These are phyloP conservation scores for Diospyros lotus DNA, from an alignment of 148 eudicot genomes.

Conservation along the genomic window DNA sequence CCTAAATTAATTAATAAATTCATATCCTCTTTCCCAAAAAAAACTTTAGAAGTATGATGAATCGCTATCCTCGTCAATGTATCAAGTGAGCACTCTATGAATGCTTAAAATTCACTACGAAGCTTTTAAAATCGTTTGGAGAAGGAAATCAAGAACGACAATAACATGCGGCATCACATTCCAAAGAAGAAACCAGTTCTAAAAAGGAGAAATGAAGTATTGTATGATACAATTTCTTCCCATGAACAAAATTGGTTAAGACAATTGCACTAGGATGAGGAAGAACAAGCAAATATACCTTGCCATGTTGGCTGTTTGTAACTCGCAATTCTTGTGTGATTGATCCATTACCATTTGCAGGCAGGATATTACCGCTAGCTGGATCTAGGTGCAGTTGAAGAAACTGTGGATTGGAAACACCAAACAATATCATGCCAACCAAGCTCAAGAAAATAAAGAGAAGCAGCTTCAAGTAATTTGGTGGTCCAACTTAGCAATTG, in stretches of 20 bases:
- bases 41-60: no score
- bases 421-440: slow-evolving; percentile 15
- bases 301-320: slow-evolving; percentile 91
- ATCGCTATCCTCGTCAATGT: no score
- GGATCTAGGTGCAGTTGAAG: slow-evolving; percentile 94
- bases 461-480: neutral
- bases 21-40: no score
- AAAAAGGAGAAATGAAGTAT: no score
- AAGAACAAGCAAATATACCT: slow-evolving; percentile 39
- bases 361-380: slow-evolving; percentile 74
- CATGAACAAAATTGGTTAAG: neutral
- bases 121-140: no score
- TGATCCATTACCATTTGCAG: slow-evolving; percentile 64
- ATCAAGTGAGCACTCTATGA: no score
- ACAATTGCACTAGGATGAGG: neutral
- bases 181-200: no score
- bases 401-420: slow-evolving; percentile 47
- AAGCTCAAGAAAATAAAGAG: neutral
- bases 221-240: no score
- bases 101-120: no score
- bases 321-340: slow-evolving; percentile 71
- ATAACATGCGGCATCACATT: no score
- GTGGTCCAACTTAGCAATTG: neutral
- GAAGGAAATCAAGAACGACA: no score
- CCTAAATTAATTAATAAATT: no score